Evolutionary conservation across 75 land plant species (phyloP), one percentile per base, ranked within the genome.

Genomic region (Selaginella tamariscina): DNA sequence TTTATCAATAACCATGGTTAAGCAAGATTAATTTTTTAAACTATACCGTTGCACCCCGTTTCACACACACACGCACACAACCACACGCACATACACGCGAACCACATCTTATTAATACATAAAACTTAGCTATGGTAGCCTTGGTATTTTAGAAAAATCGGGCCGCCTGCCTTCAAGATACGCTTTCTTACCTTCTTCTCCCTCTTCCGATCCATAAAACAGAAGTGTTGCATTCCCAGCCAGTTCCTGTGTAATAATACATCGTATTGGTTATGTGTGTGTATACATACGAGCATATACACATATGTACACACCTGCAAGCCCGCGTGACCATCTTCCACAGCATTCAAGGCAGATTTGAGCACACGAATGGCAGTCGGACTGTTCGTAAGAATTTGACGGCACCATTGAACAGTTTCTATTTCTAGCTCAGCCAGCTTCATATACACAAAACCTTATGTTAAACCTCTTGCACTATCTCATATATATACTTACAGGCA

Each of bases 261-360:
- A 59, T 59, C 63, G 21, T 8, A n/a, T 9, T 8, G 5, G 63
- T 21, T 2, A 5, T 59, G 15, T 5, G 15, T 5, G 5, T 5
- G 20, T 59, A 2, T n/a, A 59, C 15, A 5, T 2, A 59, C 29
- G 9, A 68, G 26, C 1, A 65, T 27, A 57, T 29, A 59, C 30
- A 56, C n/a, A 56, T 8, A 27, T 28, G 23, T 31, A 8, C 0
- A 32, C 78, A 88, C 93, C 80, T 86, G 89, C 28, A 88, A 83
- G 27, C 93, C 93, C 64, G 89, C 96, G 76, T 89, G 96, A 30
- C 96, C 91, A 74, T 89, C 98, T 75, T 94, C 98, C 30, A 85
- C 88, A 20, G 98, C 98, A 70, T 94, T 94, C 0, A 94, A 75
- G 33, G 98, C 76, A 56, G 96, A 78, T 70, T 94, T 94, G 62